These are phyloP conservation scores for Adansonia gregorii DNA, from an alignment of 441 rosid species.

Conservation along the genomic window DNA sequence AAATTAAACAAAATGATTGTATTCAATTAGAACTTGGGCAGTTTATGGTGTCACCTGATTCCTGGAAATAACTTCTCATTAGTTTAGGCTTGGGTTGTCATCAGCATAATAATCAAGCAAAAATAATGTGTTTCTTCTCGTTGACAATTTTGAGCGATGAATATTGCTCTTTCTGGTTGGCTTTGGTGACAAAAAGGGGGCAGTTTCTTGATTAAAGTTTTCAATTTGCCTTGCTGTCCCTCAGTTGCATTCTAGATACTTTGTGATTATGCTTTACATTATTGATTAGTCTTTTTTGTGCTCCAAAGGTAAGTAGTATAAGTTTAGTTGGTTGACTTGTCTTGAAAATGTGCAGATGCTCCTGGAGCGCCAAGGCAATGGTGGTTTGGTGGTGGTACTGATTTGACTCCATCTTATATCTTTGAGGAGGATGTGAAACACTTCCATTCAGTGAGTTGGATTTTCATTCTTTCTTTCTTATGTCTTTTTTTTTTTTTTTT, in stretches of 20 bases:
- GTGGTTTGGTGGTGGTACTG: conserved; percentile 99
- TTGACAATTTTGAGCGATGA: neutral
- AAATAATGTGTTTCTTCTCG: conserved; percentile 5
- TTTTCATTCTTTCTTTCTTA: neutral
- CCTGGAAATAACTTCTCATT: neutral
- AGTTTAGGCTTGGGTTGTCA: neutral
- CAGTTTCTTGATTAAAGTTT: neutral
- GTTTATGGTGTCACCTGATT: neutral
- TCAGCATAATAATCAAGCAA: neutral
- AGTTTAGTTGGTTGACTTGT: neutral
- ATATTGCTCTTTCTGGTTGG: neutral
- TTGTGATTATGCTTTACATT: neutral
- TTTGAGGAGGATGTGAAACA: conserved; percentile 95
- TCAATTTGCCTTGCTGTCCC: neutral
- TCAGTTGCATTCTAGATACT: neutral
- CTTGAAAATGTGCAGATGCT: conserved; percentile 51
- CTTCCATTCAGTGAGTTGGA: conserved; percentile 71
- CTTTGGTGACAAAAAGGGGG: neutral
- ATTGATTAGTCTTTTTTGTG: neutral
- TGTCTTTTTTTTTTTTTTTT: neutral
- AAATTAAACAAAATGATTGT: neutral
- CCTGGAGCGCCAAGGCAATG: conserved; percentile 98
- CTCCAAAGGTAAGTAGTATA: neutral
- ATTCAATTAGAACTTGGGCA: neutral
- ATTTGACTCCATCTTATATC: conserved; percentile 94